Conservation (phyloP, 495 filamentous ascomycete species). For the Rostrohypoxylon terebratum region DNA sequence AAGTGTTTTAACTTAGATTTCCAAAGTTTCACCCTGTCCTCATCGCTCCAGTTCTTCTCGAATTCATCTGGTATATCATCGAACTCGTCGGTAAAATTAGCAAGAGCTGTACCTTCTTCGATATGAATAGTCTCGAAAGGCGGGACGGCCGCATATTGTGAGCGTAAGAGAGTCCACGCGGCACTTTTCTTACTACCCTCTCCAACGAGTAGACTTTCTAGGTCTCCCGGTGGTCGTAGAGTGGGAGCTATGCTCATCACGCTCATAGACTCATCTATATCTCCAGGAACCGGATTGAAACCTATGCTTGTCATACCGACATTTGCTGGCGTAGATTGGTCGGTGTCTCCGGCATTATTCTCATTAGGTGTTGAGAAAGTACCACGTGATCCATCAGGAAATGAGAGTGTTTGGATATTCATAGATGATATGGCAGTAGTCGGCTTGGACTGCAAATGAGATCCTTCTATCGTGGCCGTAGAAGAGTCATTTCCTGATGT, state of each 20-base stretch:
- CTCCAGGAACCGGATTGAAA: slow-evolving; percentile 49
- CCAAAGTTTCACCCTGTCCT: slow-evolving; percentile 76
- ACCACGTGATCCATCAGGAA: slow-evolving; percentile 72
- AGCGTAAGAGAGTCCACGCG: slow-evolving; percentile 69
- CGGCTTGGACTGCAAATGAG: slow-evolving; percentile 73
- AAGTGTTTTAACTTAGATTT: slow-evolving; percentile 95
- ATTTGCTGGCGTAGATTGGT: slow-evolving; percentile 49
- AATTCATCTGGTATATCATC: slow-evolving; percentile 76
- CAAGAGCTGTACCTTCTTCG: slow-evolving; percentile 65
- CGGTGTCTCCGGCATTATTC: slow-evolving; percentile 47
- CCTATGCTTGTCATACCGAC: slow-evolving; percentile 48
- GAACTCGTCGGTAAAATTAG: slow-evolving; percentile 80
- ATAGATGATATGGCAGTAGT: slow-evolving; percentile 85
- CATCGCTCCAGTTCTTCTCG: slow-evolving; percentile 68
- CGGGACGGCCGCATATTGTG: slow-evolving; percentile 68
- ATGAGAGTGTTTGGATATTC: slow-evolving; percentile 78
- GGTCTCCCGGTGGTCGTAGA: slow-evolving; percentile 75
- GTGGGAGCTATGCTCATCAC: slow-evolving; percentile 85
- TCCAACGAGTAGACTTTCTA: slow-evolving; percentile 85
- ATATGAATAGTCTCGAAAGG: slow-evolving; percentile 64
- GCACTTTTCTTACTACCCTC: slow-evolving; percentile 67
- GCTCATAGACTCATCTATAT: slow-evolving; percentile 83
- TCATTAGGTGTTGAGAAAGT: slow-evolving; percentile 65
- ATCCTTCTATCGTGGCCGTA: slow-evolving; percentile 41
- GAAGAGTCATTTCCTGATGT: slow-evolving; percentile 15